Evolutionary conservation across 1,284 basidiomycete genomes (phyloP).

Genomic region (Ustilago lituana): DNA sequence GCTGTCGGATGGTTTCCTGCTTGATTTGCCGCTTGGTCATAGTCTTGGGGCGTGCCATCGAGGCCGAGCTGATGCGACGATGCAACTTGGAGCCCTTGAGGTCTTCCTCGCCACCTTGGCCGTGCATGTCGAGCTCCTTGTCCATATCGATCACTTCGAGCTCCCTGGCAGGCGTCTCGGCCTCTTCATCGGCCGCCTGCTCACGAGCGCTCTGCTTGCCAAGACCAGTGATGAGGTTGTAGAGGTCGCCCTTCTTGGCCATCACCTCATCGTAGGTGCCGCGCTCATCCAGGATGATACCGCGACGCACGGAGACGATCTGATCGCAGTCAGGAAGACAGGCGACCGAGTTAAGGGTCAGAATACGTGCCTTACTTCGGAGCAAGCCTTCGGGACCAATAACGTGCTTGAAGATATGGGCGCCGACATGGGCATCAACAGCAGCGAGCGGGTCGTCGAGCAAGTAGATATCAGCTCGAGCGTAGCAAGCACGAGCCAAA

Average conservation of each 20-base stretch:
- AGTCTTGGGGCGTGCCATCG: conserved; percentile 53
- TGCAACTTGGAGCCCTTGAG: conserved; percentile 52
- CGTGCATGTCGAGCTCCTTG: conserved; percentile 47
- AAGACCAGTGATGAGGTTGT: conserved; percentile 69
- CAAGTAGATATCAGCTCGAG: conserved; percentile 74
- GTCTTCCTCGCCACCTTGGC: conserved; percentile 43
- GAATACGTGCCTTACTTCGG: conserved; percentile 64
- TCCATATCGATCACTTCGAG: conserved; percentile 44
- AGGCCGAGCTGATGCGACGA: conserved; percentile 52
- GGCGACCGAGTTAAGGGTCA: conserved; percentile 67
- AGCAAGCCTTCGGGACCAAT: conserved; percentile 52
- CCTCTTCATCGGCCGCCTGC: conserved; percentile 32
- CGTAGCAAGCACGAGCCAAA: conserved; percentile 79
- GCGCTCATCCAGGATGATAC: conserved; percentile 73
- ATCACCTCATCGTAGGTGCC: conserved; percentile 75
- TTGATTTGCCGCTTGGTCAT: conserved; percentile 58
- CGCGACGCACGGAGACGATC: conserved; percentile 79
- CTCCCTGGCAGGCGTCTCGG: conserved; percentile 32
- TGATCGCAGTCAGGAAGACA: conserved; percentile 73
- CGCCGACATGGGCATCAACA: conserved; percentile 66
- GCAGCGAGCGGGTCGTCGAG: conserved; percentile 81
- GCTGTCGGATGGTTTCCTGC: conserved; percentile 60
- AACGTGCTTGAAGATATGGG: conserved; percentile 64
- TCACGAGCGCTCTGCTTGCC: conserved; percentile 63
- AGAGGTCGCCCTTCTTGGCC: conserved; percentile 72